Evolutionary conservation across 208 protist genomes (phyloP), one percentile per base, ranked within the genome.

Genomic region (Acanthamoeba triangularis): DNA sequence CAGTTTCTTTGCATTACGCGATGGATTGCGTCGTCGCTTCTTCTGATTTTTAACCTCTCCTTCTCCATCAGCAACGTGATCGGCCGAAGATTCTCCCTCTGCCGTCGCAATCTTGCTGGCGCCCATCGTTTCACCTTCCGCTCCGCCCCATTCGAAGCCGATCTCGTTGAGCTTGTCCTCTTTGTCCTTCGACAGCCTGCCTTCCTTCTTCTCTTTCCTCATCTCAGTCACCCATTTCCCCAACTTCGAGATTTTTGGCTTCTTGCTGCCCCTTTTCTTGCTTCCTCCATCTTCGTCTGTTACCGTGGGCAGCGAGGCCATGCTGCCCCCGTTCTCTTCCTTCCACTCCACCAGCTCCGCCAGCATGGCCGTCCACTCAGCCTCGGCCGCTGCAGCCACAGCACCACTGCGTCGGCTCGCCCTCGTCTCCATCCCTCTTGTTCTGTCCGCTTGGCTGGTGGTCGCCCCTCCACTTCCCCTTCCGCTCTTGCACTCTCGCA

Each of bases 301-400:
- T 33, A n/a, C n/a, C n/a, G n/a, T n/a, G n/a, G n/a, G n/a, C n/a
- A 16, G 35, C 35, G 44, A 49, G 30, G 37, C 13, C 30, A 30
- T 59, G 54, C 54, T 59, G 54, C 78, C 44, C 18, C 47, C 61
- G 61, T 67, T 85, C 78, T 85, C 78, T 14, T 85, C 47, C 78
- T 59, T 61, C 78, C 78, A 85, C 44, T 49, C 78, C 16, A 35
- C 78, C 25, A 85, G n/a, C 78, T 85, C 78, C 37, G 37, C 47
- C 44, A 85, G 78, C 78, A 85, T 85, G 78, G 78, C 78, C 13
- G 78, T 85, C 78, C 78, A 85, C 78, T 85, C 44, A 3, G 78
- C 47, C 8, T 85, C 78, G 25, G 78, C 78, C 20, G 18, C 28
- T 59, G 78, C 47, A 28, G 33, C 74, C 44, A 41, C 78, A 7